A percentile compares a stretch with the other conserved stretches of the same genome.
phyloP scores from a whole-genome alignment of 192 early-diverging fungal genomes.

The Gigaspora rosea region DNA sequence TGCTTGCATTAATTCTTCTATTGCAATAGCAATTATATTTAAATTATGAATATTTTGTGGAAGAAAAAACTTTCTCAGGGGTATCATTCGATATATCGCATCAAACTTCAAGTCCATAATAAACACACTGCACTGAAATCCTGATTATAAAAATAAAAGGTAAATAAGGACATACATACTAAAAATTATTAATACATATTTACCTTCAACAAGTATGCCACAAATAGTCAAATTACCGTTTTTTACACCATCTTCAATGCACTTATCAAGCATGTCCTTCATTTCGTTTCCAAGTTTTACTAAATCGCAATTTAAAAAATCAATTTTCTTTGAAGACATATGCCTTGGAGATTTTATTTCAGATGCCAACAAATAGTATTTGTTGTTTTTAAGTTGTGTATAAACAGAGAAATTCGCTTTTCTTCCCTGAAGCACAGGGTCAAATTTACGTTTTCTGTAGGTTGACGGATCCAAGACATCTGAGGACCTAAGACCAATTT shows the following conservation, averaged over 20 bases:
- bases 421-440: background rate
- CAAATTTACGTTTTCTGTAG: too few species aligned
- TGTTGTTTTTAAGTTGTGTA: background rate
- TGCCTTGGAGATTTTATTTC: constrained; percentile 27
- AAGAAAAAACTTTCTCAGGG: constrained; percentile 20
- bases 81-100: constrained; percentile 30
- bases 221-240: constrained; percentile 17
- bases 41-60: constrained; percentile 26
- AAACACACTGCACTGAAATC: constrained; percentile 15
- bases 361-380: background rate
- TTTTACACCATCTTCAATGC: constrained; percentile 28
- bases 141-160: constrained; percentile 20
- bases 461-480: background rate
- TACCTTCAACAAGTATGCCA: constrained; percentile 30
- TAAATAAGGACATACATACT: constrained; percentile 1
- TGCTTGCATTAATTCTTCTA: too few species aligned
- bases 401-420: constrained; percentile 25
- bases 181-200: background rate
- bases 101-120: constrained; percentile 24
- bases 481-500: constrained; percentile 12
- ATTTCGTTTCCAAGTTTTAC: constrained; percentile 28
- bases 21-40: too few species aligned
- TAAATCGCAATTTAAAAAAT: constrained; percentile 1
- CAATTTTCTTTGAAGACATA: constrained; percentile 4
- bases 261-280: constrained; percentile 30